These are phyloP conservation scores for Kockovaella imperatae DNA, from an alignment of 768 basidiomycete species.

Conservation along the genomic window DNA sequence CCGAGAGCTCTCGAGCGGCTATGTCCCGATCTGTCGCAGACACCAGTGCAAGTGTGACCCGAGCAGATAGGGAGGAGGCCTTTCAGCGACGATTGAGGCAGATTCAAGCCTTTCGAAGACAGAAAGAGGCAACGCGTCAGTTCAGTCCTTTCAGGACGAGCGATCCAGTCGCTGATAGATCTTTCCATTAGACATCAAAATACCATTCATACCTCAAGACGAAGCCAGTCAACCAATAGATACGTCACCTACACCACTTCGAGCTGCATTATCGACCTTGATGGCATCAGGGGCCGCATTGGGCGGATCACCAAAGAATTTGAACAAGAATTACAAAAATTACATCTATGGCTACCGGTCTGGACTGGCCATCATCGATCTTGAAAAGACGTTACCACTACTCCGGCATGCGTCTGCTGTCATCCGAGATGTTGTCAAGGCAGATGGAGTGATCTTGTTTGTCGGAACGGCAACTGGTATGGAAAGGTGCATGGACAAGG, in stretches of 20 bases:
- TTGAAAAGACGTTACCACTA: constrained; percentile 86
- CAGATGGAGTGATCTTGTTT: constrained; percentile 78
- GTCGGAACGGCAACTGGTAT: constrained; percentile 62
- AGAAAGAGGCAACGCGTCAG: constrained; percentile 17
- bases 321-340: constrained; percentile 85
- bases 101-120: constrained; percentile 28
- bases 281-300: constrained; percentile 89
- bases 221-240: constrained; percentile 7
- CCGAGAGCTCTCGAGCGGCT: constrained; percentile 10
- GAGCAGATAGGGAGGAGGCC: constrained; percentile 26
- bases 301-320: constrained; percentile 65
- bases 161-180: background rate
- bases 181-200: constrained; percentile 4
- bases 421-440: constrained; percentile 68
- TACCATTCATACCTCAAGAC: constrained; percentile 6
- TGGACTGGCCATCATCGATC: constrained; percentile 84
- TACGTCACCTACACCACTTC: constrained; percentile 47
- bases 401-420: constrained; percentile 84
- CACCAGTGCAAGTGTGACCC: background rate
- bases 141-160: constrained; percentile 2
- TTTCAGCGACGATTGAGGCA: constrained; percentile 38
- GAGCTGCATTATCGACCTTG: constrained; percentile 77
- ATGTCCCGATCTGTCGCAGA: background rate
- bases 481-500: constrained; percentile 63
- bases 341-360: constrained; percentile 88